Conservation (phyloP, 805 yeast genomes). For the Saccharomyces paradoxus region DNA sequence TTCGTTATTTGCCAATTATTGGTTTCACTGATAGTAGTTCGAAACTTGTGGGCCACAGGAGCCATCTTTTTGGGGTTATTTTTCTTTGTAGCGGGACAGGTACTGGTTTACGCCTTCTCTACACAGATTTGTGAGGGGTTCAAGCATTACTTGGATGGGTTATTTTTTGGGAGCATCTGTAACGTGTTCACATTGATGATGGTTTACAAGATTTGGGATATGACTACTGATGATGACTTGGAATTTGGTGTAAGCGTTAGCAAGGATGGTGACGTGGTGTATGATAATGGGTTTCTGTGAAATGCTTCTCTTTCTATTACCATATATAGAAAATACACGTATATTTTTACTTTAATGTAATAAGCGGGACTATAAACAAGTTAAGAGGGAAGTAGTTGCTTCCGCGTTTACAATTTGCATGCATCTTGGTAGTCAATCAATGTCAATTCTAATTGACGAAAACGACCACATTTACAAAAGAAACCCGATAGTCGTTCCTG, state of each 20-base stretch:
- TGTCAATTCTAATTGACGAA: not conserved
- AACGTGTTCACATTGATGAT: constrained; percentile 82
- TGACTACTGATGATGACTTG: constrained; percentile 87
- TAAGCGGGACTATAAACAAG: not conserved
- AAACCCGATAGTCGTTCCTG: not conserved
- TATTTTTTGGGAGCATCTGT: constrained; percentile 75
- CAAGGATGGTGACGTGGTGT: constrained; percentile 33
- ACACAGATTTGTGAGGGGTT: constrained; percentile 56
- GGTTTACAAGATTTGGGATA: constrained; percentile 95
- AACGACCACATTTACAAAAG: not conserved
- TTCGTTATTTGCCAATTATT: constrained; percentile 63
- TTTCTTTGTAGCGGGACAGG: constrained; percentile 76
- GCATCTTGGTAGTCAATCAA: not conserved
- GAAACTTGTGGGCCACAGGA: constrained; percentile 83
- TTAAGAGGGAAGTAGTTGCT: not conserved
- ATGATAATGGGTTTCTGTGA: constrained; percentile 2
- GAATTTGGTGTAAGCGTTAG: constrained; percentile 71
- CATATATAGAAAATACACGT: not conserved
- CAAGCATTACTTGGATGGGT: constrained; percentile 84
- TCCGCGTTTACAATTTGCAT: not conserved
- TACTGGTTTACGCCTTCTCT: constrained; percentile 64
- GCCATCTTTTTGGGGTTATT: constrained; percentile 63
- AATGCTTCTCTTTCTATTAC: not conserved
- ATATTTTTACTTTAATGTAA: not conserved
- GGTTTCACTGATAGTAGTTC: constrained; percentile 58